Percentiles rank a stretch among this genome's conserved stretches.
phyloP scores from a whole-genome alignment of 2,329 filamentous ascomycete species.

The Monosporascus sp. region DNA sequence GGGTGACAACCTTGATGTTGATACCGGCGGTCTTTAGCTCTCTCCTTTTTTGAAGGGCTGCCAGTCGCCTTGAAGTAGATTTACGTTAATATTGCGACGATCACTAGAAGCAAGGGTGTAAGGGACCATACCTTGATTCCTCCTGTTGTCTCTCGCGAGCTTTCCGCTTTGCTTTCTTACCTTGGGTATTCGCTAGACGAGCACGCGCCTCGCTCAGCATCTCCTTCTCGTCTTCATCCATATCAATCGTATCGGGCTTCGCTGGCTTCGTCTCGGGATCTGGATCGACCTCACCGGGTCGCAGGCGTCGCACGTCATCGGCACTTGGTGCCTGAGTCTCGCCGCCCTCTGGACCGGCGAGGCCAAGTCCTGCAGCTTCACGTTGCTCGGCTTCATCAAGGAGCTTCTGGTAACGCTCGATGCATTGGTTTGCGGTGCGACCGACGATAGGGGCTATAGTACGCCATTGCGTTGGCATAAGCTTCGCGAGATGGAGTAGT shows the following conservation, averaged over 20 bases:
- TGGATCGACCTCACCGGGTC: slow-evolving; percentile 93
- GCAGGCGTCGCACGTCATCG: slow-evolving; percentile 82
- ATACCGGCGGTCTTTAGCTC: slow-evolving; percentile 97
- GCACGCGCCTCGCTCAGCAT: slow-evolving; percentile 98
- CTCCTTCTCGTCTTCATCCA: slow-evolving; percentile 98
- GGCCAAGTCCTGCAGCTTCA: slow-evolving; percentile 73
- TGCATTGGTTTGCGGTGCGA: slow-evolving; percentile 91
- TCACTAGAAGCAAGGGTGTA: neutral
- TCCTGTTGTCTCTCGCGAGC: slow-evolving; percentile 92
- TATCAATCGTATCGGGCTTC: slow-evolving; percentile 90
- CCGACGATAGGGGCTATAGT: slow-evolving; percentile 97
- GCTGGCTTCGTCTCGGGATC: slow-evolving; percentile 96
- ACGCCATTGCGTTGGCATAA: slow-evolving; percentile 99
- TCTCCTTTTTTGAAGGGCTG: slow-evolving; percentile 86
- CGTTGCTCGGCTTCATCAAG: slow-evolving; percentile 91
- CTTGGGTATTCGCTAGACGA: slow-evolving; percentile 93
- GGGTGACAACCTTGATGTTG: slow-evolving; percentile 89
- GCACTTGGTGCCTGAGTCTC: slow-evolving; percentile 85
- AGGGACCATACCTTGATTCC: slow-evolving; percentile 55
- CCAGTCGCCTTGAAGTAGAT: slow-evolving; percentile 56
- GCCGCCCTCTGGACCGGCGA: slow-evolving; percentile 80
- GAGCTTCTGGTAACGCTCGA: slow-evolving; percentile 94
- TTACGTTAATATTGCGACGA: neutral
- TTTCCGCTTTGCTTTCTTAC: slow-evolving; percentile 98
- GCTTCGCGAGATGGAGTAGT: slow-evolving; percentile 88